Conservation (phyloP, 345 rosid genomes). For the Citrus unshiu region DNA sequence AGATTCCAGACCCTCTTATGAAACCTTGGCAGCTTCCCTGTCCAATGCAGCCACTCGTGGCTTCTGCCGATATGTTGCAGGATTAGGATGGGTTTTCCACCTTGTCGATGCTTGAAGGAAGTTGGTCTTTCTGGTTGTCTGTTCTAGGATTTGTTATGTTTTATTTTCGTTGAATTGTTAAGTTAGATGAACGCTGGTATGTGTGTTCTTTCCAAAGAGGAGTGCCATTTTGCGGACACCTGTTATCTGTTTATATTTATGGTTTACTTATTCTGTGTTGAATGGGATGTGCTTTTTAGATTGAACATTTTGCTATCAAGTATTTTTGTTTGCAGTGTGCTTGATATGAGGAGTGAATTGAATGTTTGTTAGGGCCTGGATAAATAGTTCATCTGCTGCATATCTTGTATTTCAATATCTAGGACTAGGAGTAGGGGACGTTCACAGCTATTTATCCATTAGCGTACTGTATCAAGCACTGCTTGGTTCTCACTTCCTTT, state of each 20-base stretch:
- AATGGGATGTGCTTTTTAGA: neutral
- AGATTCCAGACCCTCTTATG: slow-evolving; percentile 56
- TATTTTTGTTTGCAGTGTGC: neutral
- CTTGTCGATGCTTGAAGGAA: neutral
- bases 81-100: slow-evolving; percentile 22
- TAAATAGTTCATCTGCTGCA: neutral
- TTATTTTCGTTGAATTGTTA: neutral
- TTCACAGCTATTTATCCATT: neutral
- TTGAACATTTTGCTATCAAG: neutral
- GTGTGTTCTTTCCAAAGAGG: neutral
- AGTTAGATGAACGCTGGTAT: neutral
- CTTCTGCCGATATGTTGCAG: slow-evolving; percentile 50
- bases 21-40: slow-evolving; percentile 67
- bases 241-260: neutral
- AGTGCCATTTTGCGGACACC: neutral
- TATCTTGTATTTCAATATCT: neutral
- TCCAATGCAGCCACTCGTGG: slow-evolving; percentile 43
- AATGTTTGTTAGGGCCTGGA: neutral
- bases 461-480: neutral
- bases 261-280: neutral
- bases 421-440: neutral
- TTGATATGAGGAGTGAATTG: neutral
- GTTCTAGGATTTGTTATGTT: neutral
- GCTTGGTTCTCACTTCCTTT: neutral
- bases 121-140: neutral